Evolutionary conservation across 1,139 yeast genomes (phyloP).

Genomic region (Blastobotrys aristatus): DNA sequence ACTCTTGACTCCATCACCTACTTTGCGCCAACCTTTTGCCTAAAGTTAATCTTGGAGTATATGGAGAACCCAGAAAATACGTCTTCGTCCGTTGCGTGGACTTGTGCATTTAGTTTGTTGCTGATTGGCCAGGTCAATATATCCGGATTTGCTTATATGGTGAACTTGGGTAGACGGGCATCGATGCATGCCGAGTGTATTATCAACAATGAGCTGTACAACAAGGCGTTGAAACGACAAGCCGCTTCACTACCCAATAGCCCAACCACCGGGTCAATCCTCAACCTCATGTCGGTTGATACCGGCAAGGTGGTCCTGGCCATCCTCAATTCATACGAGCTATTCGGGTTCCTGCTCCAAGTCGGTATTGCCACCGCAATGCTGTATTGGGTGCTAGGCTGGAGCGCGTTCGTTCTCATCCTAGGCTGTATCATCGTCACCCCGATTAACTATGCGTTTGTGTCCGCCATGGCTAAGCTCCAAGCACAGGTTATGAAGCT

Average conservation of each 20-base stretch:
- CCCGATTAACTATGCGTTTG: constrained; percentile 69
- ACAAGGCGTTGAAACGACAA: constrained; percentile 77
- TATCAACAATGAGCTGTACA: constrained; percentile 86
- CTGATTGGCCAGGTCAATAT: constrained; percentile 56
- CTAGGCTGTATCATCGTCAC: constrained; percentile 53
- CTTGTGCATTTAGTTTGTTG: constrained; percentile 72
- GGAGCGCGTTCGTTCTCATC: constrained; percentile 60
- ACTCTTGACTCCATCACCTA: constrained; percentile 20
- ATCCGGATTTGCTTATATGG: constrained; percentile 69
- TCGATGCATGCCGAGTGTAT: constrained; percentile 83
- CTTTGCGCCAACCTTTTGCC: constrained; percentile 73
- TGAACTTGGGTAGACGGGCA: constrained; percentile 84
- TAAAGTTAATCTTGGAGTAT: constrained; percentile 74
- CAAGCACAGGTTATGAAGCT: constrained; percentile 69
- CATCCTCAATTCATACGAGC: constrained; percentile 33
- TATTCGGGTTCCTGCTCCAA: neutral
- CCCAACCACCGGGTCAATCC: constrained; percentile 69
- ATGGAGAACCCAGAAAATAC: constrained; percentile 56
- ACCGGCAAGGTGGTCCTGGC: constrained; percentile 67
- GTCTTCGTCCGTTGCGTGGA: constrained; percentile 55
- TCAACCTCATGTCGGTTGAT: constrained; percentile 61
- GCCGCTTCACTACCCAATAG: constrained; percentile 47
- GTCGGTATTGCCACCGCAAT: constrained; percentile 56
- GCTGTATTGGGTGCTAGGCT: constrained; percentile 69
- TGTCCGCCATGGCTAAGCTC: constrained; percentile 53